Evolutionary conservation across 306 rosid species (phyloP), one percentile per base, ranked within the genome.

Genomic region (Prinsepia uniflora): DNA sequence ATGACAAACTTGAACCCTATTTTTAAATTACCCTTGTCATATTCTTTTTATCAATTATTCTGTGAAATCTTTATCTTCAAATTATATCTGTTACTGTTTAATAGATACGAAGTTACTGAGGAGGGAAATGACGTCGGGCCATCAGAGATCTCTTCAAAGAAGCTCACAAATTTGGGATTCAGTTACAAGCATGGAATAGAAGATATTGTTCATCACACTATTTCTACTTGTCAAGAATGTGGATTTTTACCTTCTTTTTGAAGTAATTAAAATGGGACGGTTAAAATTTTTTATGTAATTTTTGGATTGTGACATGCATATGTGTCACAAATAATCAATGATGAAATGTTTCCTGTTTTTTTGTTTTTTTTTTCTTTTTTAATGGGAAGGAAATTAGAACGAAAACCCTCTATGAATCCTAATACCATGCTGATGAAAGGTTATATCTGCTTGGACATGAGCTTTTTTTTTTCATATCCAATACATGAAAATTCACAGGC

Each of bases 141-240:
- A 43, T 68, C 78, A 18, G 84, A 83, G 78, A 84, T 88, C 75
- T 88, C 90, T 65, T 85, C 92, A 61, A 81, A 87, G 83, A 92
- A 92, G 81, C 77, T 87, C 59, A 74, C 65, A 72, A 87, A 92
- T 75, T 72, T 92, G 83, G 96, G 94, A 56, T 89, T 89, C 52
- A 68, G 59, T 72, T 88, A 79, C 83, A 84, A 85, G 79, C 89
- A 87, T 81, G 91, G 80, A 62, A 44, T 85, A 50, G 83, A 79
- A 84, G 87, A 88, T 45, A 86, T 84, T 75, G 70, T 85, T 56
- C 68, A 83, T 30, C 77, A 90, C 72, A 80, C 93, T 56, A 44
- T 84, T 19, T 49, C 63, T 76, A 77, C 75, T 67, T 81, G 87
- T 76, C 58, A 77, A 60, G 75, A 76, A 22, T 73, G 59, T 80